Percentiles rank a stretch among this genome's conserved stretches.
These are phyloP conservation scores for Corylus avellana DNA, from an alignment of 306 rosid genomes.

Conservation along the genomic window DNA sequence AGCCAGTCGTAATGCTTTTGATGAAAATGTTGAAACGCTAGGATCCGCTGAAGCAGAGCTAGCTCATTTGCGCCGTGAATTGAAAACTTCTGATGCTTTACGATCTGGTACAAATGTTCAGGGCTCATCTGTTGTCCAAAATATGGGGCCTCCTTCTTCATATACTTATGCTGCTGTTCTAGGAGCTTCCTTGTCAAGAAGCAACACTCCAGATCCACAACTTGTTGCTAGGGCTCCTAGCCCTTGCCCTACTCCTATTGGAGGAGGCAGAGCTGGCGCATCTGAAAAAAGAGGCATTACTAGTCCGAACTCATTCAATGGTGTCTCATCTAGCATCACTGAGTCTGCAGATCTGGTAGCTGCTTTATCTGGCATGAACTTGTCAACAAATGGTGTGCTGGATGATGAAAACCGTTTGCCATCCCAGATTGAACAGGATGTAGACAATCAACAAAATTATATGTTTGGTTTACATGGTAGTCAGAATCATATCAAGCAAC, in stretches of 20 bases:
- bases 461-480: conserved; percentile 78
- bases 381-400: conserved; percentile 57
- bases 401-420: conserved; percentile 60
- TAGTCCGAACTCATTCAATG: conserved; percentile 61
- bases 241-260: conserved; percentile 90
- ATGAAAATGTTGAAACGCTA: conserved; percentile 65
- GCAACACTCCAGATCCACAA: conserved; percentile 95
- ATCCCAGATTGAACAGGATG: conserved; percentile 67
- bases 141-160: conserved; percentile 59
- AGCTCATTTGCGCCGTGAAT: conserved; percentile 48
- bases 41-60: conserved; percentile 65
- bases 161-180: conserved; percentile 84
- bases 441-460: conserved; percentile 59
- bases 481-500: conserved; percentile 69
- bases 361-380: conserved; percentile 76
- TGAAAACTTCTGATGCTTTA: conserved; percentile 47
- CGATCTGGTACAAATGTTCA: conserved; percentile 63
- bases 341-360: conserved; percentile 75
- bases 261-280: conserved; percentile 62
- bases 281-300: conserved; percentile 20
- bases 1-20: conserved; percentile 82
- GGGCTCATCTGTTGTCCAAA: conserved; percentile 65
- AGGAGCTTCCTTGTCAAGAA: conserved; percentile 84
- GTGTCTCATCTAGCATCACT: conserved; percentile 57
- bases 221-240: conserved; percentile 86